These are phyloP conservation scores for Gastrolobium villosum DNA, from an alignment of 306 rosid genomes.

Conservation along the genomic window DNA sequence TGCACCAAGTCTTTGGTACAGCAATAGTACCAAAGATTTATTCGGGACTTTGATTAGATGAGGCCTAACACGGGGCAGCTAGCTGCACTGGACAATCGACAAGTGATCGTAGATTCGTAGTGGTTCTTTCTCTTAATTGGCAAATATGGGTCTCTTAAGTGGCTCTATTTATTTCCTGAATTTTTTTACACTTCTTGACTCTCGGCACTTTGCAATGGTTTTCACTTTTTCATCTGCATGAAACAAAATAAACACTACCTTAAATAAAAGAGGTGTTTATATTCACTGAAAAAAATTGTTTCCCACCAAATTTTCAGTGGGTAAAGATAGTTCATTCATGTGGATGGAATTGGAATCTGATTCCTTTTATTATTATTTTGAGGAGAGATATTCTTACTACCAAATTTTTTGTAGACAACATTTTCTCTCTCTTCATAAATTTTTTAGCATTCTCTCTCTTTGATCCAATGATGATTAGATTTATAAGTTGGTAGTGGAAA, in stretches of 20 bases:
- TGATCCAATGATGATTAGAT: too few relatives aligned
- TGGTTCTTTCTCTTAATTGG: background rate
- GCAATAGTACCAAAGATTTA: too few relatives aligned
- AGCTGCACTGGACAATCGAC: background rate
- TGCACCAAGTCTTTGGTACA: too few relatives aligned
- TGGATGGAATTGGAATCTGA: too few relatives aligned
- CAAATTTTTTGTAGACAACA: too few relatives aligned
- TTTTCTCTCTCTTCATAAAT: too few relatives aligned
- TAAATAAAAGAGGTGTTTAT: background rate
- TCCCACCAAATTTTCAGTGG: slow-evolving; percentile 1
- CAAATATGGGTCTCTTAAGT: background rate
- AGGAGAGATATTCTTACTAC: too few relatives aligned
- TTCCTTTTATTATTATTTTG: too few relatives aligned
- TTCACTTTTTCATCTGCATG: slow-evolving; percentile 27
- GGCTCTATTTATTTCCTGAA: background rate
- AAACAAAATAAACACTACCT: slow-evolving; percentile 3
- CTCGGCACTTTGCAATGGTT: slow-evolving; percentile 8
- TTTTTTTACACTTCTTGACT: background rate
- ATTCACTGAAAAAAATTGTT: background rate
- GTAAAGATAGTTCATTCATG: slow-evolving; percentile 37
- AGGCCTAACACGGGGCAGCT: background rate
- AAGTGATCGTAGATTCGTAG: background rate
- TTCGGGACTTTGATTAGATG: background rate
- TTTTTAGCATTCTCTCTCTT: too few relatives aligned
- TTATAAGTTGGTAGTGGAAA: too few relatives aligned